phyloP scores from a whole-genome alignment of 2,329 filamentous ascomycete species.

The Pyrenochaeta sp. region DNA sequence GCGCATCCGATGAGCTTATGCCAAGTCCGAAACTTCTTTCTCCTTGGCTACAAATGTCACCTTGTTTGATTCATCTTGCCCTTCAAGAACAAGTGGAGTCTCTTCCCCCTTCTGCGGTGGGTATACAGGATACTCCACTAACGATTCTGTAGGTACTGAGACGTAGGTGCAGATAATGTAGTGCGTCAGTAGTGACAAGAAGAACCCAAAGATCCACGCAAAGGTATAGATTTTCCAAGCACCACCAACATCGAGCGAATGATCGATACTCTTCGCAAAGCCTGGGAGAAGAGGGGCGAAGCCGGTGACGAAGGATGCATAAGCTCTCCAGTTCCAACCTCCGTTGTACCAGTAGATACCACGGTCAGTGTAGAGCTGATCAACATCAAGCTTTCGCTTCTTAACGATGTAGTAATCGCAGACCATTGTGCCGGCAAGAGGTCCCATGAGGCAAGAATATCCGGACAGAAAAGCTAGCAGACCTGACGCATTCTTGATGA shows the following conservation, averaged over 20 bases:
- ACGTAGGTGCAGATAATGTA: conserved; percentile 53
- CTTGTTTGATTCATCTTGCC: conserved; percentile 30
- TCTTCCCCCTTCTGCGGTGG: conserved; percentile 45
- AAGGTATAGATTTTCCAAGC: conserved; percentile 55
- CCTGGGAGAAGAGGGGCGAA: conserved; percentile 48
- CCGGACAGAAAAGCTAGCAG: conserved; percentile 47
- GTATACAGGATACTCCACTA: conserved; percentile 50
- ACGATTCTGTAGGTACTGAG: conserved; percentile 43
- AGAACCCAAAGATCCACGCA: conserved; percentile 55
- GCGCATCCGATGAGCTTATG: conserved; percentile 1
- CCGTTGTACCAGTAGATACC: conserved; percentile 46
- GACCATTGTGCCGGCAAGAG: conserved; percentile 46
- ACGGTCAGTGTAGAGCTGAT: conserved; percentile 42
- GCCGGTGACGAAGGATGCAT: conserved; percentile 39
- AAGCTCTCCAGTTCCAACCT: conserved; percentile 48
- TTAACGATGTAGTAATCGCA: conserved; percentile 48
- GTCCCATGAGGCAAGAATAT: conserved; percentile 49
- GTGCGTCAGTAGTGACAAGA: conserved; percentile 45
- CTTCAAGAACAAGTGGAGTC: conserved; percentile 27
- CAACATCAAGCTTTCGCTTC: conserved; percentile 44
- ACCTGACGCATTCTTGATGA: conserved; percentile 47
- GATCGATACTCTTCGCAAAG: conserved; percentile 51
- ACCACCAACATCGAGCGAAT: conserved; percentile 48
- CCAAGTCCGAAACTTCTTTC: conserved; percentile 33
- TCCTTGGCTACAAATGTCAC: conserved; percentile 31